Evolutionary conservation across 805 yeast species (phyloP).

Genomic region (Metschnikowia hibisci): DNA sequence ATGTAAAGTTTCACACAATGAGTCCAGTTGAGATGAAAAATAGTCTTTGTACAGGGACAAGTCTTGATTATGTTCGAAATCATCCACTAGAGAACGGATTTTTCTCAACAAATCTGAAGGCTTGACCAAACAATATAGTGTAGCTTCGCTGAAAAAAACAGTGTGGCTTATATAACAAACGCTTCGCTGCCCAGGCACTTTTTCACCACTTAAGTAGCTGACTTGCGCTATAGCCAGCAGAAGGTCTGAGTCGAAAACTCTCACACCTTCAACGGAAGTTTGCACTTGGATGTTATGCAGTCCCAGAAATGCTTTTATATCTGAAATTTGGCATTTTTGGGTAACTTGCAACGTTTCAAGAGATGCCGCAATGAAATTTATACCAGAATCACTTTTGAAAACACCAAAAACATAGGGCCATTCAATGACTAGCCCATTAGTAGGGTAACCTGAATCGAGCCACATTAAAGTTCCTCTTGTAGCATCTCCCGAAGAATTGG

Average conservation of each 20-base stretch:
- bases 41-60: not conserved
- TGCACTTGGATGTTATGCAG: not conserved
- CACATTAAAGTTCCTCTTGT: slow-evolving; percentile 41
- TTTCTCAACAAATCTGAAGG: not conserved
- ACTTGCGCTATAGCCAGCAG: slow-evolving; percentile 9
- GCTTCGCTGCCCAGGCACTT: slow-evolving; percentile 3
- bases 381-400: slow-evolving; percentile 14
- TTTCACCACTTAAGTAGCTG: slow-evolving; percentile 1
- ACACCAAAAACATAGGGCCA: slow-evolving; percentile 39
- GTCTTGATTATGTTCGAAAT: not conserved
- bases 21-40: not conserved
- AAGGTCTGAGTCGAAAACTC: slow-evolving; percentile 8
- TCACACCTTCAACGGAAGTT: slow-evolving; percentile 2
- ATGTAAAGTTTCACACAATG: not conserved
- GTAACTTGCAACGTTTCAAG: slow-evolving; percentile 23
- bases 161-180: slow-evolving; percentile 4
- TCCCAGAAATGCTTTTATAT: not conserved
- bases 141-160: slow-evolving; percentile 6
- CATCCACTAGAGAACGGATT: not conserved
- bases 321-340: not conserved
- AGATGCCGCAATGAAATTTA: slow-evolving; percentile 22
- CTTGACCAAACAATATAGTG: slow-evolving; percentile 5
- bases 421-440: slow-evolving; percentile 26
- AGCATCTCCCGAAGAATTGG: slow-evolving; percentile 36
- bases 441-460: slow-evolving; percentile 34